phyloP scores from a whole-genome alignment of 1,139 yeast genomes.

The Saccharomyces uvarum region DNA sequence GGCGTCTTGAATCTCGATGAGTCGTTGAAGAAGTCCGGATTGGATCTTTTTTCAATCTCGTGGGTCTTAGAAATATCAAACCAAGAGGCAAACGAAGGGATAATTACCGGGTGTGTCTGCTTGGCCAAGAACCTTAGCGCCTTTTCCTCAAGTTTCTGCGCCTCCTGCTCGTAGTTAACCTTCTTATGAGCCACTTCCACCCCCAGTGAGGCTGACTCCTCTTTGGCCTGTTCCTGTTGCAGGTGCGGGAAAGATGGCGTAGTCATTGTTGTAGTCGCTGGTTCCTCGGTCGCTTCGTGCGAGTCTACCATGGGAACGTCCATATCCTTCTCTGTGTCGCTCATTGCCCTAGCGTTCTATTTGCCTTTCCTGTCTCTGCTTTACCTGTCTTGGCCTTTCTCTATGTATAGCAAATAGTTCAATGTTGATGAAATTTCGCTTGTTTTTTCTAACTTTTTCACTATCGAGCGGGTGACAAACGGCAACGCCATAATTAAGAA shows the following conservation, averaged over 20 bases:
- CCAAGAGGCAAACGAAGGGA: slow-evolving; percentile 87
- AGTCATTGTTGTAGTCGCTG: background rate
- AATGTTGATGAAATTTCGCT: background rate
- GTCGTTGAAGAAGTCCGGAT: slow-evolving; percentile 71
- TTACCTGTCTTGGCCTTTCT: background rate
- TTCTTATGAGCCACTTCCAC: background rate
- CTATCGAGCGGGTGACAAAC: background rate
- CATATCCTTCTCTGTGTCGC: background rate
- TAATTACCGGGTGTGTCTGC: slow-evolving; percentile 46
- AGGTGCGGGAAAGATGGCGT: slow-evolving; percentile 6
- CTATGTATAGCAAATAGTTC: slow-evolving; percentile 12
- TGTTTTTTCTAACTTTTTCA: background rate
- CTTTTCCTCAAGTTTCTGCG: slow-evolving; percentile 36
- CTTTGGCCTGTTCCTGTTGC: background rate
- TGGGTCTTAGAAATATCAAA: slow-evolving; percentile 59
- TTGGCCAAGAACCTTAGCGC: slow-evolving; percentile 40
- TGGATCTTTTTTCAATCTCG: slow-evolving; percentile 61
- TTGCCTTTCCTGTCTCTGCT: background rate
- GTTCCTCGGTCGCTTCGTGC: background rate
- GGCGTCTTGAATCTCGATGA: slow-evolving; percentile 60
- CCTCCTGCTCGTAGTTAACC: slow-evolving; percentile 31
- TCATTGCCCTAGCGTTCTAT: background rate
- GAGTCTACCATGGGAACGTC: background rate
- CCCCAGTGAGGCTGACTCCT: background rate
- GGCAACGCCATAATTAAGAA: background rate